Evolutionary conservation across 2,329 filamentous ascomycete species (phyloP).

Genomic region (Penicillium decumbens): DNA sequence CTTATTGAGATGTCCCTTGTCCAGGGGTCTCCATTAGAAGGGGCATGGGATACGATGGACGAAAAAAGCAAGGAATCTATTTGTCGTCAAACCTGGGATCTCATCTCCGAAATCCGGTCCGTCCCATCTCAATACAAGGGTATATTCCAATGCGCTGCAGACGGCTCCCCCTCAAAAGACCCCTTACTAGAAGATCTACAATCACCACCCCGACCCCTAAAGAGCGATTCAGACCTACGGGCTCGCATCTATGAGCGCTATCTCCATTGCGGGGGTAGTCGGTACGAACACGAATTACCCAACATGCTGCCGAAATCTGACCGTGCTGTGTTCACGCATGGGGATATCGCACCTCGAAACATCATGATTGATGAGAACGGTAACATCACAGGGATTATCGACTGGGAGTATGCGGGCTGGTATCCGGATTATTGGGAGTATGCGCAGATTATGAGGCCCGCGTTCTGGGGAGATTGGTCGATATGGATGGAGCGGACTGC

Average conservation of each 20-base stretch:
- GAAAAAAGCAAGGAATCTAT: too few relatives aligned
- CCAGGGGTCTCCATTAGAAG: too few relatives aligned
- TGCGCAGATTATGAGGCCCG: constrained; percentile 30
- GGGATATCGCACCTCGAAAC: constrained; percentile 33
- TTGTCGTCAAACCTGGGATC: too few relatives aligned
- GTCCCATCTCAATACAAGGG: too few relatives aligned
- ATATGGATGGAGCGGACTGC: constrained; percentile 29
- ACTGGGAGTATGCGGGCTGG: constrained; percentile 43
- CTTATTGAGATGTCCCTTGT: too few relatives aligned
- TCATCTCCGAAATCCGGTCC: too few relatives aligned
- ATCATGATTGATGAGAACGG: constrained; percentile 27
- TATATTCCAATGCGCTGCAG: too few relatives aligned
- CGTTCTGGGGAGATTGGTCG: constrained; percentile 24
- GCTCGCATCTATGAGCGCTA: constrained; percentile 26
- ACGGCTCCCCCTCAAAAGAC: constrained; percentile 13
- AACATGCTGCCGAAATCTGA: constrained; percentile 25
- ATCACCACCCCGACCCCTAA: constrained; percentile 17
- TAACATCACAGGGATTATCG: constrained; percentile 33
- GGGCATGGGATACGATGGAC: too few relatives aligned
- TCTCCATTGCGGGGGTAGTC: constrained; percentile 19
- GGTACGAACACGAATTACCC: constrained; percentile 18
- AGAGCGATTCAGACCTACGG: constrained; percentile 19
- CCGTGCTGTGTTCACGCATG: constrained; percentile 32
- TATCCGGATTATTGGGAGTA: constrained; percentile 44
- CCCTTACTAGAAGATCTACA: constrained; percentile 23